Base-by-base conservation (phyloP, 2,329 filamentous ascomycete species). In the Scedosporium apiospermum region DNA sequence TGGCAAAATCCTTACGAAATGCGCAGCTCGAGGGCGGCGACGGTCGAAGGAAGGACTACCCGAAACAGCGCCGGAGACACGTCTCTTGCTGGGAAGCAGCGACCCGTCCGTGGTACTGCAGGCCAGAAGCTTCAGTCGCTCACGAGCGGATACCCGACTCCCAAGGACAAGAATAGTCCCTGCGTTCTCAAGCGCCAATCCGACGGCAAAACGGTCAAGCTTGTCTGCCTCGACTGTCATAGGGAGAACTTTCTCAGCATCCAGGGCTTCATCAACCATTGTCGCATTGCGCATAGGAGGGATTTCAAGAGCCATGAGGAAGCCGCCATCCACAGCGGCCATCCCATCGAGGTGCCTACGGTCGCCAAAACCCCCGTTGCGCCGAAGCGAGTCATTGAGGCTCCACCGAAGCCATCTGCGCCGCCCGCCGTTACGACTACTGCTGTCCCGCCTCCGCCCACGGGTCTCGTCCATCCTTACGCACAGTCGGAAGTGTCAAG, bases 181-280 rank as follows among this genome's bases (percentile, higher is more conserved):
- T 91, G 93, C 74, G 82, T 95, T 67, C 82, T 96, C 72, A 93
- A 91, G 76, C 88, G 92, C 69, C 59, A 61, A 21, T 88, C 89
- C 62, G 93, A 98, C 75, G 90, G 90, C 63, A 82, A 90, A 71
- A 87, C 88, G 66, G 93, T 98, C 66, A 96, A 96, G 75, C 82
- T 98, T 58, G 88, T 96, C 66, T 99, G 95, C 26, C 76, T 90
- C 64, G 89, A 95, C 73, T 98, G 95, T 75, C 83, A 91, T 59
- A 84, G 93, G 66, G 90, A 91, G 72, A 91, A 97, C 73, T 98
- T 98, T 71, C 93, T 89, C 63, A 98, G 93, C 77, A 96, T 93
- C 0, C 95, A 98, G 74, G 95, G 95, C n/a, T 98, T 98, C 76
- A 95, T 99, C 77, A 99, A 99, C 71, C 95, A 99, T 72, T 98